These are phyloP conservation scores for Linnemannia hyalina DNA, from an alignment of 192 early-diverging fungal genomes.

Conservation along the genomic window DNA sequence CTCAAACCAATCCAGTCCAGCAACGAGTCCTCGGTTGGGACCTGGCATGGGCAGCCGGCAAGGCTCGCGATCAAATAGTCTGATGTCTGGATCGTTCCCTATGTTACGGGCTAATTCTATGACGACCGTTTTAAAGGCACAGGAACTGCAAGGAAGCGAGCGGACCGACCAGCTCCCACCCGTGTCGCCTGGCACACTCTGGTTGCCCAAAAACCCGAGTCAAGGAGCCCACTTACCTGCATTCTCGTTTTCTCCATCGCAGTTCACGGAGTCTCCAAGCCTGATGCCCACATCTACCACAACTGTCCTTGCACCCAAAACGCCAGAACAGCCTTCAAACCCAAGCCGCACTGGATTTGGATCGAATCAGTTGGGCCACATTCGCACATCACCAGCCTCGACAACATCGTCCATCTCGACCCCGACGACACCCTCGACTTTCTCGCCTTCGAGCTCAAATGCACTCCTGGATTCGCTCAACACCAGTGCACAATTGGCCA, in stretches of 20 bases:
- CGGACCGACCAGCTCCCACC: conserved; percentile 18
- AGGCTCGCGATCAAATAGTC: conserved; percentile 39
- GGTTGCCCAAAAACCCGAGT: conserved; percentile 6
- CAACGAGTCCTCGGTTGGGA: conserved; percentile 44
- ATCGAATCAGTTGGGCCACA: conserved; percentile 8
- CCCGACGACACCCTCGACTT: conserved; percentile 43
- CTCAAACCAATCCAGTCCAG: conserved; percentile 50
- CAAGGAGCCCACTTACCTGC: not conserved
- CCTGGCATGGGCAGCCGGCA: conserved; percentile 21
- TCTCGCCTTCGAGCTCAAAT: conserved; percentile 32
- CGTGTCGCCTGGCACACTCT: conserved; percentile 19
- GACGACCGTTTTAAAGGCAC: conserved; percentile 11
- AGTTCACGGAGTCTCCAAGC: conserved; percentile 29
- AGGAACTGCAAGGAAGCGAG: not conserved
- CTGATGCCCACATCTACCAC: conserved; percentile 7
- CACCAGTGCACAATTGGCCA: conserved; percentile 31
- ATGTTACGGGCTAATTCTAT: conserved; percentile 41
- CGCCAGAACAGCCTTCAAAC: not conserved
- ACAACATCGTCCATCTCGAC: conserved; percentile 47
- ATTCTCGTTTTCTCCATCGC: conserved; percentile 11
- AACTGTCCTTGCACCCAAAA: not conserved
- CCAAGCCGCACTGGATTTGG: not conserved
- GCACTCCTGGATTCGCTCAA: conserved; percentile 37
- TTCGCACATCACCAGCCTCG: conserved; percentile 36
- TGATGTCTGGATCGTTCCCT: conserved; percentile 37